These are phyloP conservation scores for Neonectria hederae DNA, from an alignment of 2,329 filamentous ascomycete species.

Conservation along the genomic window DNA sequence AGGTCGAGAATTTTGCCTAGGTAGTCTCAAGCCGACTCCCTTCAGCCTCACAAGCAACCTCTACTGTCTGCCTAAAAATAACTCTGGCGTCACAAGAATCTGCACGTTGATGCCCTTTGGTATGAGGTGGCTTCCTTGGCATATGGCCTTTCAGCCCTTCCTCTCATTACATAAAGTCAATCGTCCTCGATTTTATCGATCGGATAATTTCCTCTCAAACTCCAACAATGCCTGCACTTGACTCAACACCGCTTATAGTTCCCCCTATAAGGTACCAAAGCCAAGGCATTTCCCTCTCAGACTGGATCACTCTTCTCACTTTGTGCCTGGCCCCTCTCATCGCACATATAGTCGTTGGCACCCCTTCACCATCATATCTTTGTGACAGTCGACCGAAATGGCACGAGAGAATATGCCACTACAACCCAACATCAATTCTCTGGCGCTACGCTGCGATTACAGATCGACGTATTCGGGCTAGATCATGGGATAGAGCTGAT, in stretches of 20 bases:
- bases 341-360: constrained; percentile 23
- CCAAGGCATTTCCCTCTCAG: constrained; percentile 4
- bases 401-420: constrained; percentile 26
- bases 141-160: no score
- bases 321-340: constrained; percentile 25
- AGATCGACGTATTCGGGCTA: constrained; percentile 15
- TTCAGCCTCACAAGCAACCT: no score
- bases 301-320: constrained; percentile 22
- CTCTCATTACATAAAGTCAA: no score
- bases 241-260: background rate
- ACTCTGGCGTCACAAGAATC: no score
- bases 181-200: no score
- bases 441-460: constrained; percentile 23
- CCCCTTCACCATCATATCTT: constrained; percentile 15
- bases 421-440: constrained; percentile 27
- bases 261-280: constrained; percentile 17
- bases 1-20: no score
- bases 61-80: no score
- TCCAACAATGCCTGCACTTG: no score
- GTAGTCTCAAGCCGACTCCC: no score
- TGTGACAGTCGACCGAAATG: constrained; percentile 11
- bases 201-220: no score
- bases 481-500: constrained; percentile 16
- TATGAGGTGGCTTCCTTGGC: no score
- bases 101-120: no score